phyloP scores from a whole-genome alignment of 306 rosid species.

The Vigna radiata region DNA sequence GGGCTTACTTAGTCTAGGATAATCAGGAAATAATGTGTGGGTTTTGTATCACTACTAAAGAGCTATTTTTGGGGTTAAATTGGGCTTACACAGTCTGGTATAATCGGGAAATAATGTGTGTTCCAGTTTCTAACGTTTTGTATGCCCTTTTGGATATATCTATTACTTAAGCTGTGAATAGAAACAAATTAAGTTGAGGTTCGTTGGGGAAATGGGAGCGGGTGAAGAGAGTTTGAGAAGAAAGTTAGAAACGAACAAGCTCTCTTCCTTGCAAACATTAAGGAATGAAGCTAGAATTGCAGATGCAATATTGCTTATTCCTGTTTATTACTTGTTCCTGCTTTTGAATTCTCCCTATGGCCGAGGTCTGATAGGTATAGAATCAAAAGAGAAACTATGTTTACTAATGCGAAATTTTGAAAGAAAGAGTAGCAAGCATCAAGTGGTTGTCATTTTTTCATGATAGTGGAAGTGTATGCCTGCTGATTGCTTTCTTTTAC shows the following conservation, averaged over 20 bases:
- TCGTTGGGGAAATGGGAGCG: not conserved
- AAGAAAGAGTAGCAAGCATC: not conserved
- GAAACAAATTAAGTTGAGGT: not conserved
- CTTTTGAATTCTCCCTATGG: not conserved
- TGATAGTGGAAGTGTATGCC: not conserved
- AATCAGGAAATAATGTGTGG: too few species aligned
- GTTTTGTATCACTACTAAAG: not conserved
- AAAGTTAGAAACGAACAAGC: not conserved
- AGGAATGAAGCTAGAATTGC: not conserved
- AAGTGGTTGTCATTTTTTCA: not conserved
- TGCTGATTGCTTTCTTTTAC: slow-evolving; percentile 8
- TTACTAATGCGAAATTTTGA: not conserved
- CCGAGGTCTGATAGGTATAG: not conserved
- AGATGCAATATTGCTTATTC: not conserved
- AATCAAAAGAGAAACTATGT: not conserved
- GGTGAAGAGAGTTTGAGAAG: not conserved
- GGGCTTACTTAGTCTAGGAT: not conserved
- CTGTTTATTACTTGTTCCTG: too few species aligned
- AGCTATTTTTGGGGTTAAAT: not conserved
- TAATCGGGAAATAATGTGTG: not conserved
- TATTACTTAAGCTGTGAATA: not conserved
- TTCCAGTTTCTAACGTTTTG: not conserved
- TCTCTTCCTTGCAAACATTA: slow-evolving; percentile 1
- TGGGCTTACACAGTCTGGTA: not conserved
- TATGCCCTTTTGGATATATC: slow-evolving; percentile 1